Evolutionary conservation across 2,329 filamentous ascomycete genomes (phyloP).

Genomic region (Zasmidium angulare): DNA sequence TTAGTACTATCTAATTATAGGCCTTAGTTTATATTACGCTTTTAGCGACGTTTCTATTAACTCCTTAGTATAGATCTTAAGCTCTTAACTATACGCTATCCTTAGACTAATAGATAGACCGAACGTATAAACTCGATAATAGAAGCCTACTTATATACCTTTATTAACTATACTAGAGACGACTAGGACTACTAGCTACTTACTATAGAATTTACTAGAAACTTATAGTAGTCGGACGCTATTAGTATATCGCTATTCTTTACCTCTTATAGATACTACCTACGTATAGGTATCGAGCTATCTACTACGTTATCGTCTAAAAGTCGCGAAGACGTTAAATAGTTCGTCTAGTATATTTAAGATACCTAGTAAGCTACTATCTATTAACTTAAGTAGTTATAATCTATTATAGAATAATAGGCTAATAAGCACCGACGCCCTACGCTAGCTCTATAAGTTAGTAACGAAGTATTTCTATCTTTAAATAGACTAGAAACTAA

Average conservation of each 20-base stretch:
- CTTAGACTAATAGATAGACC: not conserved
- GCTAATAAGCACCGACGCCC: not conserved
- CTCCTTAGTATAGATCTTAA: not conserved
- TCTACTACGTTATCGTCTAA: not conserved
- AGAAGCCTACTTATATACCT: not conserved
- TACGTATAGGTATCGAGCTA: not conserved
- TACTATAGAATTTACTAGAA: not conserved
- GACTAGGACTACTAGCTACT: not conserved
- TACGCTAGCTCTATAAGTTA: not conserved
- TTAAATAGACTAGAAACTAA: not conserved
- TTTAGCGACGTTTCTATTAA: not conserved
- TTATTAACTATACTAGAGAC: not conserved
- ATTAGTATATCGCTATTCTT: not conserved
- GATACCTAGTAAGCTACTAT: not conserved
- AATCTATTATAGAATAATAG: not conserved
- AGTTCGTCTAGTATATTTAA: not conserved
- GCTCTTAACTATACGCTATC: not conserved
- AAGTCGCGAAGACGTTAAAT: not conserved
- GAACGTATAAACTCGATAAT: not conserved
- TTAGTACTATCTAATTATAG: too few relatives aligned
- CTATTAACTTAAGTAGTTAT: not conserved
- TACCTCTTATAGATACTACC: not conserved
- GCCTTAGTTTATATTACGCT: not conserved
- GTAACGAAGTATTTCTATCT: not conserved
- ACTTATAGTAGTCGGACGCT: not conserved